Evolutionary conservation across 148 eudicot species (phyloP), one percentile per base, ranked within the genome.

Genomic region (Chenopodium album): DNA sequence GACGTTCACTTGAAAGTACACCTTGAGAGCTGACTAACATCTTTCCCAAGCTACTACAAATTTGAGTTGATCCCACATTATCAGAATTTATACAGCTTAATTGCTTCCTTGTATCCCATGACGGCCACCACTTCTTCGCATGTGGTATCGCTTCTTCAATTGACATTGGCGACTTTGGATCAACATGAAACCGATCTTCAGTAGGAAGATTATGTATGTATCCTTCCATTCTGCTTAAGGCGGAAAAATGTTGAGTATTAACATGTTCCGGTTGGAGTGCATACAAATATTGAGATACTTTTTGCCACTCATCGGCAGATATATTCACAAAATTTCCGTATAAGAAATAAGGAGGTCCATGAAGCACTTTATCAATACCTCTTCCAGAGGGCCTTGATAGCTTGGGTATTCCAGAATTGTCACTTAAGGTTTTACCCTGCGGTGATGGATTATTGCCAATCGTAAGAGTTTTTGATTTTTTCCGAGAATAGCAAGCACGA

Each of bases 61-160:
- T 85, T 60, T 89, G 88, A 60, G 93, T 78, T 63, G 84, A 59
- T 41, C 89, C 92, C 20, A 52, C 54, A 11, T 85, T 82, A 29
- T 91, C 97, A 7, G 92, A 84, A 83, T 66, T 85, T 66, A 94
- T 90, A 76, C 89, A 86, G 75, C 86, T 90, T 48, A 96, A 52
- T 23, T 94, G 94, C 86, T 90, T 96, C 84, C 99, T 89, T 9
- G 89, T 84, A 66, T 96, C 99, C 98, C 98, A 96, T 2, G 92
- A 83, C 0, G 99, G 99, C 97, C 99, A 96, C 90, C 91, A 96
- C 81, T 86, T 90, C 83, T 88, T 89, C 2, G 91, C 81, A 71
- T 84, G 85, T 12, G 99, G 98, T 52, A 92, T 74, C 28, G 89
- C 95, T 77, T 94, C 94, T 84, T 88, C 87, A 46, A 96, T 90